Base-by-base conservation (phyloP, 2,329 filamentous ascomycete genomes). In the Arthrinium puccinioides region DNA sequence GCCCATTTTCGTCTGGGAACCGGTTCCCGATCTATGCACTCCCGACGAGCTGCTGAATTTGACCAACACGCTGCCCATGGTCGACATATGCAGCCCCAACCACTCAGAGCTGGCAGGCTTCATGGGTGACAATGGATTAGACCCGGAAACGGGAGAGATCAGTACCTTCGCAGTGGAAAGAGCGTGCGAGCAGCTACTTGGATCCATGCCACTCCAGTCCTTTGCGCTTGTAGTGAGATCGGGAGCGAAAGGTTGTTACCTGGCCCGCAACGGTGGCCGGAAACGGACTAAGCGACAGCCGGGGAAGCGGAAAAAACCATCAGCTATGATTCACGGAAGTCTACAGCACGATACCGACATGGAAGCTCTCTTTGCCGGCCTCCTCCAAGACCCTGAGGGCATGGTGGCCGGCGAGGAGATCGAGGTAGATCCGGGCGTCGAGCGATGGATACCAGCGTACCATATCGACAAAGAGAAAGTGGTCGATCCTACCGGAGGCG, bases 401-500 rank as follows among this genome's bases (percentile, higher is more conserved):
- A 55, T 63, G 8, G 64, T 76, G 33, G 70, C 70, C 21, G 61
- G 73, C 8, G 75, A 79, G 44, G 73, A 78, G 47, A 72, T 77
- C 23, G 72, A 75, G 43, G 63, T 83, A 28, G 73, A 84, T 46
- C 74, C 79, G 11, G 79, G 80, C 4, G 69, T 82, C 37, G 74
- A 82, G 50, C 65, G 71, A 41, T 94, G 87, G 85, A 63, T 95
- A 18, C 86, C 85, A 10, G 84, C 89, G 7, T 90, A 83, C 54
- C 84, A 89, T 53, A 50, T 36, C 2, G 46, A 53, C 7, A 40
- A 56, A 5, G 56, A 63, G 25, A 75, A 66, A 40, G 87, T 96
- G 2, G 65, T 92, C n/a, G 92, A 97, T 59, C 89, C 90, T 1
- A 97, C 92, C 0, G 92, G 92, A 9, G 92, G 88, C 15, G 92